Evolutionary conservation across 2,329 filamentous ascomycete genomes (phyloP).

Genomic region (Aspergillus fischeri): DNA sequence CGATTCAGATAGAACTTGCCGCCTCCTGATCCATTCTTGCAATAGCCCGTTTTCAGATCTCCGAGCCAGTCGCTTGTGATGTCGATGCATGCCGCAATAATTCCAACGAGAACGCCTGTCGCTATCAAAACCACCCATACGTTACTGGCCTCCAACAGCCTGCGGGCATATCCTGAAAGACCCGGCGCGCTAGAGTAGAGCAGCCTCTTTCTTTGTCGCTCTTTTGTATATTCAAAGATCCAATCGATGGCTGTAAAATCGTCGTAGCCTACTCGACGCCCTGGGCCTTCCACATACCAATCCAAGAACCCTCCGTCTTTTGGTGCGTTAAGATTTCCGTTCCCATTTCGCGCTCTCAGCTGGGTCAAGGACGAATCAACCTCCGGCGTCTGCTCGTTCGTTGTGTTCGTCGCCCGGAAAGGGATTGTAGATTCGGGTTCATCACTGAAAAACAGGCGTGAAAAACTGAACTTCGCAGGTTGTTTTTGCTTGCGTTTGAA

Average conservation of each 20-base stretch:
- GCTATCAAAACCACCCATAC: conserved; percentile 86
- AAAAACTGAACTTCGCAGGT: conserved; percentile 36
- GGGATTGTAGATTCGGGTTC: conserved; percentile 19
- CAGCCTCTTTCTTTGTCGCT: conserved; percentile 79
- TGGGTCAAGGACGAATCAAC: conserved; percentile 23
- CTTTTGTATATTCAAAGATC: conserved; percentile 98
- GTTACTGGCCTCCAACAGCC: conserved; percentile 78
- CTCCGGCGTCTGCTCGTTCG: conserved; percentile 24
- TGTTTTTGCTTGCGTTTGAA: conserved; percentile 44
- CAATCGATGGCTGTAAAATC: conserved; percentile 97
- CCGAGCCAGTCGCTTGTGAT: conserved; percentile 89
- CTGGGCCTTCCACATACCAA: conserved; percentile 88
- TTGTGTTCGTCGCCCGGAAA: conserved; percentile 22
- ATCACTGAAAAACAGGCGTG: conserved; percentile 34
- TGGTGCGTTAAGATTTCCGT: conserved; percentile 23
- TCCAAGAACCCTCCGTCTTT: conserved; percentile 53
- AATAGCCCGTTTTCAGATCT: conserved; percentile 87
- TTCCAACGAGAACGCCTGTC: conserved; percentile 78
- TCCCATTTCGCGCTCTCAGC: conserved; percentile 17
- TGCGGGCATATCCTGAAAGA: conserved; percentile 66
- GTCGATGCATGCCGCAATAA: conserved; percentile 83
- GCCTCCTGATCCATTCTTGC: conserved; percentile 69
- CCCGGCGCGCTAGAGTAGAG: conserved; percentile 67
- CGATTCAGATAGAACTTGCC: conserved; percentile 89
- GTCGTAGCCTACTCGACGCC: conserved; percentile 87